Evolutionary conservation across 257 asterid species (phyloP).

Genomic region (Marsdenia floribunda): DNA sequence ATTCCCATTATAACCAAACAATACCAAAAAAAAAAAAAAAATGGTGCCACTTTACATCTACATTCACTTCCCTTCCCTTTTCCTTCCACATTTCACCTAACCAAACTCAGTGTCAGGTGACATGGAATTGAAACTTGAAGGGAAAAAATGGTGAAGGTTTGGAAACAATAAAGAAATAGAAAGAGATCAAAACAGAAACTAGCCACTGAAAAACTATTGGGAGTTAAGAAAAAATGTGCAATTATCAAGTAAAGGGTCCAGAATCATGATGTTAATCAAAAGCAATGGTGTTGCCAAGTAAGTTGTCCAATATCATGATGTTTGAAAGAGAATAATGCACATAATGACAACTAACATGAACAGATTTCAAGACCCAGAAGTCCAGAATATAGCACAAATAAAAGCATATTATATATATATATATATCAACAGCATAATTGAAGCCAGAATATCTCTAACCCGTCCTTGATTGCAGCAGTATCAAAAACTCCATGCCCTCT

Average conservation of each 20-base stretch:
- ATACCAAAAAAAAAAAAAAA: too few relatives aligned
- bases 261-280: neutral
- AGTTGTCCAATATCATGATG: conserved; percentile 7
- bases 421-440: neutral
- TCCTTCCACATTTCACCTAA: too few relatives aligned
- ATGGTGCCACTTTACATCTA: too few relatives aligned
- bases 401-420: neutral
- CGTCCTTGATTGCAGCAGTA: conserved; percentile 75
- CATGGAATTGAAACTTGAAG: too few relatives aligned
- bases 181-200: neutral
- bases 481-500: conserved; percentile 98
- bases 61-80: too few relatives aligned
- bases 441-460: conserved; percentile 44
- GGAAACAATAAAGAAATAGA: neutral
- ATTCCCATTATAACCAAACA: too few relatives aligned
- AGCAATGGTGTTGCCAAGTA: neutral
- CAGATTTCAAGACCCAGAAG: neutral
- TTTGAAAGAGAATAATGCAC: neutral
- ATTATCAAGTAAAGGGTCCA: neutral
- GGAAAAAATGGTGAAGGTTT: neutral
- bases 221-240: neutral
- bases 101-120: too few relatives aligned
- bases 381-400: neutral
- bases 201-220: neutral
- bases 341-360: neutral